Percentiles rank a stretch among this genome's conserved stretches.
phyloP scores from a whole-genome alignment of 352 stramenopile species.

The Ophiocytium majus region DNA sequence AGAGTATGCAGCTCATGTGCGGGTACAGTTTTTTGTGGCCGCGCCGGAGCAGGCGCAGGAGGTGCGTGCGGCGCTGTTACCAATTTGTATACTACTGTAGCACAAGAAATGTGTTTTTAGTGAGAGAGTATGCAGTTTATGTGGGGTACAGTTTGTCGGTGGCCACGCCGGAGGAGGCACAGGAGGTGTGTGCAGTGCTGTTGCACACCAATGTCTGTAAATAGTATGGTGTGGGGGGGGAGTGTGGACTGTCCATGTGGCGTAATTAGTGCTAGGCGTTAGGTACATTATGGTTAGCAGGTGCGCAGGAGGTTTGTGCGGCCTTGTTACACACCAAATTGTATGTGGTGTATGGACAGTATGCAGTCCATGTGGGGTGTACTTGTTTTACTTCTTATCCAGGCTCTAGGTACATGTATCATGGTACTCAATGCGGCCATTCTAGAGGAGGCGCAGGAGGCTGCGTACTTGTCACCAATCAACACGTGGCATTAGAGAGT shows the following conservation, averaged over 20 bases:
- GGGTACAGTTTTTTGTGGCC: no score
- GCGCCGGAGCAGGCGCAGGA: constrained; percentile 89
- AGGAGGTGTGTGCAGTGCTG: constrained; percentile 60
- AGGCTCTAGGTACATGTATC: no score
- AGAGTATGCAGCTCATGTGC: constrained; percentile 89
- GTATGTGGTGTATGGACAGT: constrained; percentile 91
- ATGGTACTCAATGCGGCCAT: no score
- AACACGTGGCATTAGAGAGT: no score
- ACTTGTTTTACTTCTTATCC: no score
- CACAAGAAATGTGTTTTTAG: no score
- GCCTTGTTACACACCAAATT: no score
- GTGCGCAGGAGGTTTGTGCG: constrained; percentile 77
- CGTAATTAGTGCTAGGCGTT: no score
- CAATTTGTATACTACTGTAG: no score
- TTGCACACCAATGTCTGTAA: constrained; percentile 34
- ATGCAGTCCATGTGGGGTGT: constrained; percentile 95
- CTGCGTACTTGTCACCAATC: no score
- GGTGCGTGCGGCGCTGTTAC: no score
- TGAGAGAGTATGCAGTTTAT: constrained; percentile 94
- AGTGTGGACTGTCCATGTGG: constrained; percentile 89
- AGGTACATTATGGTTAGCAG: no score
- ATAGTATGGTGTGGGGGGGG: constrained; percentile 93
- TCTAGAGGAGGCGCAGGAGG: constrained; percentile 85
- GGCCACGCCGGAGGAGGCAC: constrained; percentile 88
- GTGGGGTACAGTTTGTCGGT: constrained; percentile 94